Conservation (phyloP, 164 flowering plant genomes). For the Cinnamomum micranthum region DNA sequence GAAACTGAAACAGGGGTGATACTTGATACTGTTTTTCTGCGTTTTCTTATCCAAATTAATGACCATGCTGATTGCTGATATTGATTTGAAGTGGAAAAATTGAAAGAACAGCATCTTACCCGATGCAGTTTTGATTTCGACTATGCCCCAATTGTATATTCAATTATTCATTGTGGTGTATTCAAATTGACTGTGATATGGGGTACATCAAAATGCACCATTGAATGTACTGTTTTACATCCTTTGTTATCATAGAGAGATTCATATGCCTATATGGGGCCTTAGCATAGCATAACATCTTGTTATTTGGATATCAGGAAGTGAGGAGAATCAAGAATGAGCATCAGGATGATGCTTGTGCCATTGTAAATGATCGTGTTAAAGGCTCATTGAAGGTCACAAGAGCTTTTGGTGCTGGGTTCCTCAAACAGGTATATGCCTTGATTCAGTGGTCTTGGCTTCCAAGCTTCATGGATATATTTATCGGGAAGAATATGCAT, state of each 20-base stretch:
- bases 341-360: conserved; percentile 70
- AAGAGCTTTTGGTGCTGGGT: conserved; percentile 92
- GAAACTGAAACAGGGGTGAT: too few species aligned
- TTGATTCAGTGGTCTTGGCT: not conserved
- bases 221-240: not conserved
- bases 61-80: too few species aligned
- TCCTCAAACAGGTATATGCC: conserved; percentile 71
- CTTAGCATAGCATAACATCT: not conserved
- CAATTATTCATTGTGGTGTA: too few species aligned
- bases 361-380: conserved; percentile 62
- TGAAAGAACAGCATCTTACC: too few species aligned
- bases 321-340: conserved; percentile 59
- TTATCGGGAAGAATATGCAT: not conserved
- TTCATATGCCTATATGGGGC: not conserved
- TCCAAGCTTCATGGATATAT: not conserved
- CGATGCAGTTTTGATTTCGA: too few species aligned
- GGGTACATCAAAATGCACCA: not conserved
- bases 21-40: too few species aligned
- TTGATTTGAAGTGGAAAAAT: too few species aligned
- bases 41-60: too few species aligned
- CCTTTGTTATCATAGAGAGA: not conserved
- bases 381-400: conserved; percentile 92
- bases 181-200: not conserved
- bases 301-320: conserved; percentile 48
- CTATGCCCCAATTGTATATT: too few species aligned